Evolutionary conservation across 75 land plant species (phyloP).

Genomic region (Chamaecyparis obtusa): DNA sequence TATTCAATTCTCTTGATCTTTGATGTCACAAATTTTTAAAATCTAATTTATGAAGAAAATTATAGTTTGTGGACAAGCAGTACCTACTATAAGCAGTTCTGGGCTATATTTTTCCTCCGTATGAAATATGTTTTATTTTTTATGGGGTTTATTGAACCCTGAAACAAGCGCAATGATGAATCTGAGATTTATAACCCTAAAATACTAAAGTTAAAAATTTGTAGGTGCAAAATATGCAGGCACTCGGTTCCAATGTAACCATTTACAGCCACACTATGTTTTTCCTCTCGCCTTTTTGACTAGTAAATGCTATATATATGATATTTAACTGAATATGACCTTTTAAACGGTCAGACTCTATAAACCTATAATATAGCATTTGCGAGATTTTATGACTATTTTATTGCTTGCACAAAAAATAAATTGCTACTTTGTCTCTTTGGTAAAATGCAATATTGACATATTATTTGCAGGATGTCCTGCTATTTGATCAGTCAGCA

Average conservation of each 20-base stretch:
- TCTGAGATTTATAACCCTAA: no score
- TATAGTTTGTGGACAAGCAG: background rate
- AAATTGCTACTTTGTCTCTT: background rate
- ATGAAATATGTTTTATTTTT: no score
- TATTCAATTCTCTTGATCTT: background rate
- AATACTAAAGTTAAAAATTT: no score
- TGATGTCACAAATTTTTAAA: background rate
- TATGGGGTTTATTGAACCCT: no score
- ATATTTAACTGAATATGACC: background rate
- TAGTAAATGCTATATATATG: no score
- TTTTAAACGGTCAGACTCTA: background rate
- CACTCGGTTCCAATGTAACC: background rate
- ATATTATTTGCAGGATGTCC: constrained; percentile 26
- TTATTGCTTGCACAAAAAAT: background rate
- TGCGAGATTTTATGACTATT: background rate
- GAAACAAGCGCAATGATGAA: no score
- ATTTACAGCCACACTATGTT: background rate
- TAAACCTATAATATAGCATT: background rate
- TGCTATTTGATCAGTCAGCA: constrained; percentile 45
- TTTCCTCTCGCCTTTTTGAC: background rate
- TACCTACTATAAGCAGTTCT: no score
- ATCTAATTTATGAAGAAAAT: no score
- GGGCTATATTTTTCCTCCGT: no score
- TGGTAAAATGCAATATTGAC: background rate
- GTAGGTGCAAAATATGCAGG: background rate